phyloP scores from a whole-genome alignment of 768 basidiomycete genomes.

The Amanita polypyramis region DNA sequence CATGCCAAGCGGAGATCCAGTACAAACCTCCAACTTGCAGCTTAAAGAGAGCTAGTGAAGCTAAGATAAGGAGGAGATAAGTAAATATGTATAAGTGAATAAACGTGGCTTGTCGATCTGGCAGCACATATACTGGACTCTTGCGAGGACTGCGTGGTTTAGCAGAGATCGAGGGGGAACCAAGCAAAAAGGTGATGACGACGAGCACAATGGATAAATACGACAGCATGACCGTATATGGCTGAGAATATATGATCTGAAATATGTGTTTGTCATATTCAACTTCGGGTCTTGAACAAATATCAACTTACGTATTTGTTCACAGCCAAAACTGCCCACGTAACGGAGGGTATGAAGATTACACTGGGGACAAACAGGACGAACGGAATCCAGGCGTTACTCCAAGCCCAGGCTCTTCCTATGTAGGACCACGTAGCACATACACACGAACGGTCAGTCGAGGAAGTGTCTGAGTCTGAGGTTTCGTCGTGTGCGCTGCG shows the following conservation, averaged over 20 bases:
- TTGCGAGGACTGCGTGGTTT: constrained; percentile 10
- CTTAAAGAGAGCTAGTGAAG: constrained; percentile 33
- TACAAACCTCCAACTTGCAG: constrained; percentile 43
- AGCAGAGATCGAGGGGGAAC: constrained; percentile 21
- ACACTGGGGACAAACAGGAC: neutral
- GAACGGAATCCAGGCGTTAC: constrained; percentile 4
- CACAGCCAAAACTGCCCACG: constrained; percentile 11
- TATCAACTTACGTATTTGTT: constrained; percentile 42
- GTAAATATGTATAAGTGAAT: constrained; percentile 46
- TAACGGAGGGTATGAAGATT: neutral
- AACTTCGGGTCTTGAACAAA: constrained; percentile 24
- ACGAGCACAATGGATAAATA: constrained; percentile 43
- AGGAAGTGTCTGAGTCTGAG: no score
- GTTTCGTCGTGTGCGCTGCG: neutral
- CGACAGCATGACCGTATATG: constrained; percentile 39
- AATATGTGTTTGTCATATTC: constrained; percentile 31
- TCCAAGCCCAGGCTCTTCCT: neutral
- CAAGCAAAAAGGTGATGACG: constrained; percentile 29
- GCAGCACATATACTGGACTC: neutral
- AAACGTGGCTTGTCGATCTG: constrained; percentile 30
- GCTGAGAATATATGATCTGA: constrained; percentile 53
- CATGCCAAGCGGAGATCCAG: constrained; percentile 46
- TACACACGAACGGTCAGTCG: no score
- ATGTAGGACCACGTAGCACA: neutral
- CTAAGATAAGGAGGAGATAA: constrained; percentile 45